These are phyloP conservation scores for Pseudozyma tsukubaensis DNA, from an alignment of 1,284 basidiomycete species.

Conservation along the genomic window DNA sequence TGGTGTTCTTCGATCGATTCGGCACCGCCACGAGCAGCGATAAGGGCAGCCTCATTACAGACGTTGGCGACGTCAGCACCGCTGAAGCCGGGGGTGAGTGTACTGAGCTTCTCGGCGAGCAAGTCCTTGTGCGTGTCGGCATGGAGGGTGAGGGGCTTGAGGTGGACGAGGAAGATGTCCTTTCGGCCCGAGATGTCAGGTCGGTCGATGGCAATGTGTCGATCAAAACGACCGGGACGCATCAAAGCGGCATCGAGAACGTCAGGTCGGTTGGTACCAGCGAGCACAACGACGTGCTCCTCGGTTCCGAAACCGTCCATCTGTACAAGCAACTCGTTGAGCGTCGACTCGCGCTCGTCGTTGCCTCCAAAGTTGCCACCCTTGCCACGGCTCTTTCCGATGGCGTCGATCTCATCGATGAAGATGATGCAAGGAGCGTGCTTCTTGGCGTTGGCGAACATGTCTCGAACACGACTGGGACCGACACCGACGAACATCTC, in stretches of 20 bases:
- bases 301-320: conserved; percentile 99
- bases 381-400: conserved; percentile 93
- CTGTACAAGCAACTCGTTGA: conserved; percentile 97
- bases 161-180: conserved; percentile 94
- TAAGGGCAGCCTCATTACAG: conserved; percentile 95
- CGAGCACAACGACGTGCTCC: conserved; percentile 94
- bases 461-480: conserved; percentile 93
- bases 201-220: conserved; percentile 94
- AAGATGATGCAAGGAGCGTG: conserved; percentile 94
- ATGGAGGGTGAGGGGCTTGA: conserved; percentile 79
- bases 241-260: conserved; percentile 93
- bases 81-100: conserved; percentile 96
- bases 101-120: conserved; percentile 81
- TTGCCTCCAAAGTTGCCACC: conserved; percentile 91
- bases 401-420: conserved; percentile 78
- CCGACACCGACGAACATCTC: conserved; percentile 99
- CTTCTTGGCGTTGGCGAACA: conserved; percentile 97
- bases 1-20: conserved; percentile 84
- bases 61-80: conserved; percentile 99
- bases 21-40: conserved; percentile 86
- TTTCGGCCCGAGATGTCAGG: conserved; percentile 93
- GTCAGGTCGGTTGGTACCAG: conserved; percentile 95
- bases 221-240: conserved; percentile 97
- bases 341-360: conserved; percentile 96
- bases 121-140: conserved; percentile 46